Conservation (phyloP, 352 stramenopile genomes). For the Pythium sp. region DNA sequence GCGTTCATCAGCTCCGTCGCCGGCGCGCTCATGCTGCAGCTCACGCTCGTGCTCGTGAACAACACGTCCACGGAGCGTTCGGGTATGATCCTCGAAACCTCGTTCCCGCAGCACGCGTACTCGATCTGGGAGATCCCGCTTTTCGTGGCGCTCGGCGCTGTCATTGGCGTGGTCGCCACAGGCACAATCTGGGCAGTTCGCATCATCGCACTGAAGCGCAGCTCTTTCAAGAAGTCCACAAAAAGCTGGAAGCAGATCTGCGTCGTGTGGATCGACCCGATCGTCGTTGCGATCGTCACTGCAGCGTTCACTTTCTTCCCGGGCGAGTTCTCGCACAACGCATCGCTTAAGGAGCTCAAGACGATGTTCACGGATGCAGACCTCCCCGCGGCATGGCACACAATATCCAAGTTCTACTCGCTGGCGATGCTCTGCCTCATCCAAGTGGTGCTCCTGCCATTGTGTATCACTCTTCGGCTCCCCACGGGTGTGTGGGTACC, state of each 20-base stretch:
- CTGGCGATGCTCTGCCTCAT: conserved; percentile 43
- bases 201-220: conserved; percentile 43
- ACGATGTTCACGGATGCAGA: conserved; percentile 57
- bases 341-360: conserved; percentile 56
- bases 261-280: conserved; percentile 63
- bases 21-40: conserved; percentile 70
- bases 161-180: conserved; percentile 58
- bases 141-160: conserved; percentile 51
- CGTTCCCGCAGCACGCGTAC: conserved; percentile 51
- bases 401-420: conserved; percentile 69
- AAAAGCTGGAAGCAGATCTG: conserved; percentile 46
- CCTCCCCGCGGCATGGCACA: conserved; percentile 44
- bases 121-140: conserved; percentile 73
- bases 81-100: conserved; percentile 46
- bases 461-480: conserved; percentile 81
- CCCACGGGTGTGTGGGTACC: conserved; percentile 84
- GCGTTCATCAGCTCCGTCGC: conserved; percentile 83
- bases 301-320: conserved; percentile 70
- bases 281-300: conserved; percentile 62
- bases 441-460: conserved; percentile 62
- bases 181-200: conserved; percentile 62
- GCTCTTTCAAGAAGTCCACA: conserved; percentile 33
- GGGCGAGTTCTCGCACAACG: conserved; percentile 54
- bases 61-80: conserved; percentile 49
- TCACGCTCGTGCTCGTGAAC: conserved; percentile 60